Base-by-base conservation (phyloP, 352 stramenopile species). In the Pythium utonaiense region DNA sequence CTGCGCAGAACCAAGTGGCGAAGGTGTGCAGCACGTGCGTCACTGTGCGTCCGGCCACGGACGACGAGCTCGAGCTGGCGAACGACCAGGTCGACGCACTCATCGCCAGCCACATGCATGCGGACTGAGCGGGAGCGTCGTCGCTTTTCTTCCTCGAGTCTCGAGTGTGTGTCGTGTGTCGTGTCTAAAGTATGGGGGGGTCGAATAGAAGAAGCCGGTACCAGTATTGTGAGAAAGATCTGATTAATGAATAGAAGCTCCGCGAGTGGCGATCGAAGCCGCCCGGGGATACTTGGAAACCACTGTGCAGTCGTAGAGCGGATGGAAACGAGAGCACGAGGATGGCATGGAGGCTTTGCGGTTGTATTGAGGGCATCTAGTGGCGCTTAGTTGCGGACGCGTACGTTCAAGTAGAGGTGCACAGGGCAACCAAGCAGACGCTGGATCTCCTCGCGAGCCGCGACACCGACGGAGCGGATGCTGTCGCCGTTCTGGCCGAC, bases 341-440 rank as follows among this genome's bases (percentile, higher is more conserved):
- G 9, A 33, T 33, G 28, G 28, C 28, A 33, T 33, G 28, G 9
- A n/a, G n/a, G n/a, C n/a, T 33, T 9, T 33, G 28, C 9, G 9
- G 16, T 50, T 41, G 31, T 52, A 50, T 55, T 49, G 34, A 16
- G 7, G 27, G 9, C 6, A 31, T 44, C 9, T 25, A n/a, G 34
- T 2, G 17, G 3, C 14, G 24, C 19, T 41, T 64, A 56, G 25
- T 73, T 86, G 45, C 78, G 78, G 13, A 92, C 78, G 27, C 85
- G 83, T 17, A 95, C 80, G 66, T 95, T 95, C 44, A 95, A 67
- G 62, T 95, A 95, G 45, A 95, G 73, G 41, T 95, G 85, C 61
- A 95, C 78, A 3, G 70, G 78, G 27, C 74, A 72, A 55, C 86
- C 79, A 8, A 95, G 67, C 45, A 95, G 66, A 45, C 70, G 55